Evolutionary conservation across 805 yeast genomes (phyloP), one percentile per base, ranked within the genome.

Genomic region (Candida awuae): DNA sequence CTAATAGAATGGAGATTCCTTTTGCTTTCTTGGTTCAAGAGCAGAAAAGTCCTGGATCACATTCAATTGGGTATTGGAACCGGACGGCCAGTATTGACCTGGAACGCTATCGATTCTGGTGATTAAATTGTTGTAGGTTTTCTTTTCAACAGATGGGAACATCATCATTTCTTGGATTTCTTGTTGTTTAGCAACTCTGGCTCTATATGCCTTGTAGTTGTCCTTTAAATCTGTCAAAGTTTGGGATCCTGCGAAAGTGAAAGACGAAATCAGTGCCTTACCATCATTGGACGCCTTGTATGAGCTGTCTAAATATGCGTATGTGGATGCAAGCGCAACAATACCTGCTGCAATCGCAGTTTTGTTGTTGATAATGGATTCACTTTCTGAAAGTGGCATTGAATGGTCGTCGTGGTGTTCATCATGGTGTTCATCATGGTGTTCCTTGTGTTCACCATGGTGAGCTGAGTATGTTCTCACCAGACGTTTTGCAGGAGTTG

Each of bases 301-400:
- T 37, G 67, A 62, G 51, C 68, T 71, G 51, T 77, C 72, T 38
- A 61, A 61, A 50, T 67, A 63, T 53, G 67, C 61, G 49, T 68
- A 68, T 51, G 73, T 69, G 49, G 63, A 64, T 16, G 69, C 59
- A 4, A 49, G 45, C 7, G 46, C 35, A 1, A 49, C 42, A n/a
- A 49, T 37, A 14, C 43, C 47, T 12, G 46, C 41, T 19, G 50
- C 46, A 7, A 48, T 46, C 7, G 51, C 39, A 2, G 62, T 53
- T 32, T 47, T 41, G 21, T 34, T 46, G 42, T 58, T 54, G 35
- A 58, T 12, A n/a, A 60, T 49, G 3, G 55, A 42, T 39, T 56
- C 61, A n/a, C 52, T 45, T 32, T 55, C 59, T 3, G 55, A 50
- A 9, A 55, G 29, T 25, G 49, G 50, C 6, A 43, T 34, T 16